phyloP scores from a whole-genome alignment of 768 basidiomycete species.

The Boletus sp. region DNA sequence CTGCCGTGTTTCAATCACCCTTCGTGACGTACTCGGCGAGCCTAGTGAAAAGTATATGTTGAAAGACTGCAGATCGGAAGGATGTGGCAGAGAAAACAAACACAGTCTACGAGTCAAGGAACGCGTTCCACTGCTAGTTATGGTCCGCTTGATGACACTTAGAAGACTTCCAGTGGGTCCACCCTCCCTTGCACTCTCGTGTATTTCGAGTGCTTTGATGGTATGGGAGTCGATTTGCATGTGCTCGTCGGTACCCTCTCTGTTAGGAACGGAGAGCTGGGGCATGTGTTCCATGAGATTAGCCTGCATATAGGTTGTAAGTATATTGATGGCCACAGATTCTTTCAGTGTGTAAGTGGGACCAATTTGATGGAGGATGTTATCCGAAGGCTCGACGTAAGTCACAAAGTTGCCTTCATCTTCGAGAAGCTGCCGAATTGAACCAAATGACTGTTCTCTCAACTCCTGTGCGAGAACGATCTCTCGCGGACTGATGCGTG shows the following conservation, averaged over 20 bases:
- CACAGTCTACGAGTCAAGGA: constrained; percentile 75
- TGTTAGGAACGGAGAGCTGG: constrained; percentile 49
- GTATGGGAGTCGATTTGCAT: constrained; percentile 92
- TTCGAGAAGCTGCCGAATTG: constrained; percentile 44
- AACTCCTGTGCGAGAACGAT: constrained; percentile 60
- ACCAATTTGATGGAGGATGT: neutral
- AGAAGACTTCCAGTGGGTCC: constrained; percentile 71
- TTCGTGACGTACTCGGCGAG: constrained; percentile 75
- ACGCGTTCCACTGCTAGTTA: constrained; percentile 74
- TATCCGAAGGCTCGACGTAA: constrained; percentile 31
- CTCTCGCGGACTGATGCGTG: constrained; percentile 77
- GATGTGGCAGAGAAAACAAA: constrained; percentile 34
- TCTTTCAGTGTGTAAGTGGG: constrained; percentile 38
- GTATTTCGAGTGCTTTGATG: constrained; percentile 83
- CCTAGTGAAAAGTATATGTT: constrained; percentile 42
- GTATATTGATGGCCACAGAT: constrained; percentile 52
- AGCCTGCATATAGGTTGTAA: constrained; percentile 60
- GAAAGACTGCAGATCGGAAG: constrained; percentile 8
- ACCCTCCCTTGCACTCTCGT: constrained; percentile 70
- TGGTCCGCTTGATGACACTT: constrained; percentile 71
- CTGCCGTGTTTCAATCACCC: constrained; percentile 71
- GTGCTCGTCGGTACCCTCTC: constrained; percentile 50
- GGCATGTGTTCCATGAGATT: constrained; percentile 83
- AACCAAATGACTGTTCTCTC: constrained; percentile 37
- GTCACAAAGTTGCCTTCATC: constrained; percentile 59